These are phyloP conservation scores for Pyrenophora seminiperda DNA, from an alignment of 2,329 filamentous ascomycete species.

Conservation along the genomic window DNA sequence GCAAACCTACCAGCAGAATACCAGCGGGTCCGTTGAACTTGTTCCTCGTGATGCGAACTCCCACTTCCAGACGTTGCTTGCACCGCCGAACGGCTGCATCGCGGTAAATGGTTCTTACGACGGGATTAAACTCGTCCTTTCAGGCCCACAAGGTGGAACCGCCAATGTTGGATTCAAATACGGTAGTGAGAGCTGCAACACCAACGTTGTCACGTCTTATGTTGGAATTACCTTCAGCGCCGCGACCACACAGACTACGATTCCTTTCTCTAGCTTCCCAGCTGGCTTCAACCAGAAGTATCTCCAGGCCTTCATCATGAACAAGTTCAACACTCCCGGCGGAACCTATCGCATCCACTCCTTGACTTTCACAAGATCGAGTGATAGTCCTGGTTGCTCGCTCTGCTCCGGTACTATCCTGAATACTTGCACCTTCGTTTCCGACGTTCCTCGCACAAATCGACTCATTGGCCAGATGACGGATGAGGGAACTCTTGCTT, in stretches of 20 bases:
- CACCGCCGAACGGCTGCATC: slow-evolving; percentile 1
- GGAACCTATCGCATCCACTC: slow-evolving; percentile 7
- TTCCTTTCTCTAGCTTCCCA: slow-evolving; percentile 9
- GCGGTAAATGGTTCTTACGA: slow-evolving; percentile 11
- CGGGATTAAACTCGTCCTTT: slow-evolving; percentile 5
- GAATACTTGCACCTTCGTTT: slow-evolving; percentile 11
- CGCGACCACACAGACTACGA: slow-evolving; percentile 2
- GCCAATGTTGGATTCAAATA: slow-evolving; percentile 12
- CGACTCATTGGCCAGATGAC: slow-evolving; percentile 6
- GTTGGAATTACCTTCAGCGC: slow-evolving; percentile 8
- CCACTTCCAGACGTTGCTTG: slow-evolving; percentile 6
- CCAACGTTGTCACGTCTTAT: slow-evolving; percentile 9
- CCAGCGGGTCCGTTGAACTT: slow-evolving; percentile 6
- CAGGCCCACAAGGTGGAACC: slow-evolving; percentile 8
- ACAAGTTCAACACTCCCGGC: slow-evolving; percentile 5
- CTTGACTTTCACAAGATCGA: slow-evolving; percentile 7
- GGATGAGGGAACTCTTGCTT: slow-evolving; percentile 8
- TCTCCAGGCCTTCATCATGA: slow-evolving; percentile 9
- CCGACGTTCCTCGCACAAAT: slow-evolving; percentile 2
- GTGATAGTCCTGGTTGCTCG: slow-evolving; percentile 9
- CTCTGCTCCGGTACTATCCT: slow-evolving; percentile 12
- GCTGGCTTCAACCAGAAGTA: not conserved
- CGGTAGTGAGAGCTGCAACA: slow-evolving; percentile 3
- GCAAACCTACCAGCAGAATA: slow-evolving; percentile 6
- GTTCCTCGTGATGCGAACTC: slow-evolving; percentile 8